Base-by-base conservation (phyloP, 2,329 filamentous ascomycete genomes). In the Hawksworthiomyces lignivorus region DNA sequence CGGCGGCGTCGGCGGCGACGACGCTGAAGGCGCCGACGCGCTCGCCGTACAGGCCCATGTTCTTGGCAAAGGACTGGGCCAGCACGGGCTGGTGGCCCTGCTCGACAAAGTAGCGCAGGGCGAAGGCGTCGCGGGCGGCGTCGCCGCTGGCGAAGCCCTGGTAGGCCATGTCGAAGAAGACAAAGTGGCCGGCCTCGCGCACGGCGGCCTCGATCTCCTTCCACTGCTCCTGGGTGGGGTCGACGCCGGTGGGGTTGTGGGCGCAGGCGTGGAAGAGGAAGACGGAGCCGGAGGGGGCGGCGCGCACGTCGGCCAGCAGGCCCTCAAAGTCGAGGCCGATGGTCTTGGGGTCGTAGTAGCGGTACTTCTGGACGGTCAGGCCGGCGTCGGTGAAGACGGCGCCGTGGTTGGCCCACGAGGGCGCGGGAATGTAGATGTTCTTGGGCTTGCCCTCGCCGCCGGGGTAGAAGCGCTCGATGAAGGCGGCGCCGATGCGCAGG, bases 91-190 rank as follows among this genome's bases (percentile, higher is more conserved):
- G 79, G 72, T 95, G 88, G 56, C 90, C 90, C 70, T 96, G 73
- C 69, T 87, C 77, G 62, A 96, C 80, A 64, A 98, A 98, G 75
- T 96, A 75, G 54, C 92, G 82, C 53, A 97, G 77, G 48, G 92
- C 87, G 62, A 90, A 97, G 50, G 92, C 92, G 62, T 98, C 90
- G 66, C 82, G 82, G 73, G 94, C 79, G 51, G 86, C 92, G 68
- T 94, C 79, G 54, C 90, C 90, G 51, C 84, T 92, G 55, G 90
- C 90, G 60, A 98, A 97, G 56, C 90, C 90, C 71, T 98, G 90
- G 76, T 98, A 98, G 51, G 90, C 90, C 89, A 96, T 96, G 67
- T 97, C 90, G 71, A 97, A 98, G 79, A 98, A 96, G 56, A 87
- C 82, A 64, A 84, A 94, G 76, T 97, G 90, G 38, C 75, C 81